Percentiles rank a stretch among this genome's conserved stretches.
phyloP scores from a whole-genome alignment of 2,329 filamentous ascomycete genomes.

The Elsinoe arachidis region DNA sequence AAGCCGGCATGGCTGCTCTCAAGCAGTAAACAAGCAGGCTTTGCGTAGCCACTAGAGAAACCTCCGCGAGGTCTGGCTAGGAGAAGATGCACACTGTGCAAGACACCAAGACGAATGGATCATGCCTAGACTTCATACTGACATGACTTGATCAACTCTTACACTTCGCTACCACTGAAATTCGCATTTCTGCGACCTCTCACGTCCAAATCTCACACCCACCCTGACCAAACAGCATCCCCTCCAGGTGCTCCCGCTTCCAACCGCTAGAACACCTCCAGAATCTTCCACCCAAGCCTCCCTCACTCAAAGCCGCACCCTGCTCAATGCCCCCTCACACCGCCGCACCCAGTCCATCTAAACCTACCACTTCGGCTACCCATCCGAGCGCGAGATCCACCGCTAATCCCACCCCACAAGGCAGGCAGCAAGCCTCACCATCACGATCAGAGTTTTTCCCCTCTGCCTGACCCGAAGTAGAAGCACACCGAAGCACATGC shows the following conservation, averaged over 20 bases:
- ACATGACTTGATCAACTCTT: no score
- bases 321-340: neutral
- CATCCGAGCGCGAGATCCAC: neutral
- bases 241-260: neutral
- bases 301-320: neutral
- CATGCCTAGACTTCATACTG: no score
- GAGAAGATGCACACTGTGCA: no score
- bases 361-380: neutral
- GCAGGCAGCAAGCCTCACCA: neutral
- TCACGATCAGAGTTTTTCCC: no score
- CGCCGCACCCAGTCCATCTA: neutral
- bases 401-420: neutral
- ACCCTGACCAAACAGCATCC: neutral
- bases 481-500: no score
- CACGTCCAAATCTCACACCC: no score
- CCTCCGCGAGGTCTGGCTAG: no score
- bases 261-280: neutral
- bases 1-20: neutral
- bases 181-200: no score
- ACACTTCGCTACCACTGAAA: no score
- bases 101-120: no score
- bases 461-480: no score
- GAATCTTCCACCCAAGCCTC: neutral
- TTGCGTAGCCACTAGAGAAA: no score
- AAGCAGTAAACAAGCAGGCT: neutral